Percentiles rank a stretch among this genome's conserved stretches.
Conservation (phyloP, 805 yeast genomes). For the Spencermartinsiella europaea region DNA sequence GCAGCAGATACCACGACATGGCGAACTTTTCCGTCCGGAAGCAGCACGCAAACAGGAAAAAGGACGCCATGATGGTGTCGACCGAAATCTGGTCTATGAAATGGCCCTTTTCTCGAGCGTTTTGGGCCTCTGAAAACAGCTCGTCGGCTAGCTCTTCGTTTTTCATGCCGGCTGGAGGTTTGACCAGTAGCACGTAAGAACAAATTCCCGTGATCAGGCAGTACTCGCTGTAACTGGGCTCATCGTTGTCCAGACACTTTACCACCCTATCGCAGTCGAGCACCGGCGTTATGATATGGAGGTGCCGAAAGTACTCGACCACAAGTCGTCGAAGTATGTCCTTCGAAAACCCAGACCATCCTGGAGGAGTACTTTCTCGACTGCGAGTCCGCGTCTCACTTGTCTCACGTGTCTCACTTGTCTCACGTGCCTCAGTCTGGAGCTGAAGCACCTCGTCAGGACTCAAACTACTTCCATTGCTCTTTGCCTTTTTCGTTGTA, state of each 20-base stretch:
- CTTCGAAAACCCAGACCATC: constrained; percentile 10
- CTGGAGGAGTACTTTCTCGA: background rate
- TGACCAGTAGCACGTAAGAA: constrained; percentile 3
- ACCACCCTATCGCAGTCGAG: constrained; percentile 10
- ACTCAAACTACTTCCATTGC: background rate
- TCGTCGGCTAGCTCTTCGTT: constrained; percentile 3
- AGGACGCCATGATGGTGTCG: constrained; percentile 9
- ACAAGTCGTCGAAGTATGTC: constrained; percentile 8
- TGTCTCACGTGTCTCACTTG: background rate
- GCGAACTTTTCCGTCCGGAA: constrained; percentile 7
- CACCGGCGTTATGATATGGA: constrained; percentile 13
- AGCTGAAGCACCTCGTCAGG: background rate
- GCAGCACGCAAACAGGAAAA: constrained; percentile 8
- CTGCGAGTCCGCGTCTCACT: background rate
- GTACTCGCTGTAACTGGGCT: constrained; percentile 6
- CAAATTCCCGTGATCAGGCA: constrained; percentile 11
- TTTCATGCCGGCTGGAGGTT: background rate
- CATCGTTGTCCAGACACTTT: constrained; percentile 7
- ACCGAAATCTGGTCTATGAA: constrained; percentile 5
- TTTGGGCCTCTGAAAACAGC: constrained; percentile 9
- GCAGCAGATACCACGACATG: constrained; percentile 9
- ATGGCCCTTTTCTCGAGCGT: constrained; percentile 8
- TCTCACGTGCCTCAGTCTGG: background rate
- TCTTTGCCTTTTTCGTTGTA: background rate
- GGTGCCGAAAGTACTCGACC: constrained; percentile 7